A percentile compares a stretch with the other conserved stretches of the same genome.
Evolutionary conservation across 139 green algal species (phyloP).

Genomic region (Nannochloris sp.): DNA sequence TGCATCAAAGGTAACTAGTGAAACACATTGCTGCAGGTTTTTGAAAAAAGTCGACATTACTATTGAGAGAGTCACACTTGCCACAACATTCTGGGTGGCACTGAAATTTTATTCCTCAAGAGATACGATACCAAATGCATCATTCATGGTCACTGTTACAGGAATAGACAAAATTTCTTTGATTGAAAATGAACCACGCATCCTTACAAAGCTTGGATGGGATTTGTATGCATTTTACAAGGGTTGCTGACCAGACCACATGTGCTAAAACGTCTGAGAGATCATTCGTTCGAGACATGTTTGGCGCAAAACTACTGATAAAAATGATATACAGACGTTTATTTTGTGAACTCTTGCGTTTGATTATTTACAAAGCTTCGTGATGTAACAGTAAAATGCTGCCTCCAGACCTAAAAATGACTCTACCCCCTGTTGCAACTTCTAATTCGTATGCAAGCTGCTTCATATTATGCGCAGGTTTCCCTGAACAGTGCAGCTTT

Average conservation of each 20-base stretch:
- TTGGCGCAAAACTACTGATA: too few relatives aligned
- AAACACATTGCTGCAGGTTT: too few relatives aligned
- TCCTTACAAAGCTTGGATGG: background rate
- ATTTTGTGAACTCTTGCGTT: too few relatives aligned
- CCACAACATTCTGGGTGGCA: slow-evolving; percentile 6
- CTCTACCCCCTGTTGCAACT: slow-evolving; percentile 14
- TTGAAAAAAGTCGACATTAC: background rate
- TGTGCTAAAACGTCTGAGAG: too few relatives aligned
- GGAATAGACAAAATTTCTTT: background rate
- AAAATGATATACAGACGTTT: too few relatives aligned
- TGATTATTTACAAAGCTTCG: background rate
- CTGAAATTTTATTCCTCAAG: slow-evolving; percentile 4
- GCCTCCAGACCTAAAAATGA: slow-evolving; percentile 21
- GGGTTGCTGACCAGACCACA: background rate
- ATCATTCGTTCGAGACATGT: too few relatives aligned
- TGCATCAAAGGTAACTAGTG: too few relatives aligned
- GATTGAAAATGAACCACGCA: background rate
- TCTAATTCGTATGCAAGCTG: slow-evolving; percentile 16
- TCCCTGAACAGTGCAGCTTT: slow-evolving; percentile 23
- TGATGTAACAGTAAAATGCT: slow-evolving; percentile 21
- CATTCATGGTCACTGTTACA: slow-evolving; percentile 4
- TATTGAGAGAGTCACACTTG: background rate
- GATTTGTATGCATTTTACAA: background rate
- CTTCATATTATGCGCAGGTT: slow-evolving; percentile 30
- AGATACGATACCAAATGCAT: background rate